Base-by-base conservation (phyloP, 1,139 yeast species). In the Nakaseomyces bracarensis region DNA sequence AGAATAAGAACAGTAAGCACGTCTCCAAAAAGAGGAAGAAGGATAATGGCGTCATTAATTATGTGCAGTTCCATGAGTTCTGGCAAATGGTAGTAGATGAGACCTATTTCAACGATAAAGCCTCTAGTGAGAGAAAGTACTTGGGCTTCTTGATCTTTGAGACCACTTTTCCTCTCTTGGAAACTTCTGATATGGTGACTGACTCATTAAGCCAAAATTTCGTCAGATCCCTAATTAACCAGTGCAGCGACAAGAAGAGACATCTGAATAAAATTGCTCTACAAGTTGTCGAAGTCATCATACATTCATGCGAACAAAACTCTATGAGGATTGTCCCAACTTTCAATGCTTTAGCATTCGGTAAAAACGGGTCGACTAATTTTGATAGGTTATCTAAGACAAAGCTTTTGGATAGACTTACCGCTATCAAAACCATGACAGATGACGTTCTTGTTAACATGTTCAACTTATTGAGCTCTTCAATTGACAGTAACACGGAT, bases 61-160 rank as follows among this genome's bases (percentile, higher is more conserved):
- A 42, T 11, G 65, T 77, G 16, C 51, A 69, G 1, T 63, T 87
- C 31, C 68, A 72, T 22, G 93, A 83, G 45, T 87, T 91, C 60
- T 87, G 95, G 95, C 75, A 77, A 51, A 70, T 72, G 3, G 79
- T 79, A 7, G 75, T 89, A 9, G 97, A 89, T 57, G 93, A 86
- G 54, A 72, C 82, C 1, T 75, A 84, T 46, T 89, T 91, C 55
- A 68, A 86, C 3, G 77, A 75, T 25, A 77, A 82, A 49, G 71
- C 96, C 0, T 84, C 96, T 1, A 77, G 80, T 36, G 97, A 89
- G 61, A 72, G 96, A 47, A 91, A 89, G 58, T 84, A 73, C 60
- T 75, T 86, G 75, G 98, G 97, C 0, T 77, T 89, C 53, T 83
- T 83, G 52, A 72, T 89, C 4, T 77, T 89, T 50, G 68, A 64